Conservation (phyloP, 495 filamentous ascomycete genomes). For the Aspergillus homomorphus region DNA sequence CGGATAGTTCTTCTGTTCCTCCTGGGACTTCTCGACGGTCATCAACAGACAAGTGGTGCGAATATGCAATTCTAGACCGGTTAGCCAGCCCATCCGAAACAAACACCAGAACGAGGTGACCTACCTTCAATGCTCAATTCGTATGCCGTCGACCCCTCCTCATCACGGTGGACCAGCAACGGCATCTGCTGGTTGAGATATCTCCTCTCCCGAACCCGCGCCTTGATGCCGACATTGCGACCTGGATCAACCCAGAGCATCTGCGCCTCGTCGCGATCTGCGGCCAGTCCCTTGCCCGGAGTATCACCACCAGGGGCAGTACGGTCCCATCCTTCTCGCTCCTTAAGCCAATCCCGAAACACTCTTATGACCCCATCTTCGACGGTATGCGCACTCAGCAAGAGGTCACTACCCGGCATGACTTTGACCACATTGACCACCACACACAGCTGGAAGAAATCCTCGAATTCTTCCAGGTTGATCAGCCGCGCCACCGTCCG, state of each 20-base stretch:
- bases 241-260: conserved; percentile 58
- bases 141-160: conserved; percentile 56
- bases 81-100: background rate
- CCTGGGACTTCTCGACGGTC: conserved; percentile 54
- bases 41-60: conserved; percentile 57
- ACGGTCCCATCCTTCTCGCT: conserved; percentile 20
- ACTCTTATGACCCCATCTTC: conserved; percentile 63
- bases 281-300: too few relatives aligned
- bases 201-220: conserved; percentile 47
- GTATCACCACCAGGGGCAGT: background rate
- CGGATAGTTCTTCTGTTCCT: conserved; percentile 51
- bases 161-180: conserved; percentile 49
- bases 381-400: conserved; percentile 59
- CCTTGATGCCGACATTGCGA: conserved; percentile 55
- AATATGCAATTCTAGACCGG: conserved; percentile 54
- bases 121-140: conserved; percentile 59
- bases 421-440: conserved; percentile 66
- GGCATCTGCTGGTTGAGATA: conserved; percentile 25
- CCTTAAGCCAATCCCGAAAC: conserved; percentile 67
- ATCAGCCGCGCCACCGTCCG: conserved; percentile 48
- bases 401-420: conserved; percentile 51
- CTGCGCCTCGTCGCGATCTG: conserved; percentile 5
- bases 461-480: conserved; percentile 62
- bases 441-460: conserved; percentile 69
- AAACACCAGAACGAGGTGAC: conserved; percentile 8